A percentile compares a stretch with the other conserved stretches of the same genome.
These are phyloP conservation scores for Eimeria sp. DNA, from an alignment of 169 alveolate species.

Conservation along the genomic window DNA sequence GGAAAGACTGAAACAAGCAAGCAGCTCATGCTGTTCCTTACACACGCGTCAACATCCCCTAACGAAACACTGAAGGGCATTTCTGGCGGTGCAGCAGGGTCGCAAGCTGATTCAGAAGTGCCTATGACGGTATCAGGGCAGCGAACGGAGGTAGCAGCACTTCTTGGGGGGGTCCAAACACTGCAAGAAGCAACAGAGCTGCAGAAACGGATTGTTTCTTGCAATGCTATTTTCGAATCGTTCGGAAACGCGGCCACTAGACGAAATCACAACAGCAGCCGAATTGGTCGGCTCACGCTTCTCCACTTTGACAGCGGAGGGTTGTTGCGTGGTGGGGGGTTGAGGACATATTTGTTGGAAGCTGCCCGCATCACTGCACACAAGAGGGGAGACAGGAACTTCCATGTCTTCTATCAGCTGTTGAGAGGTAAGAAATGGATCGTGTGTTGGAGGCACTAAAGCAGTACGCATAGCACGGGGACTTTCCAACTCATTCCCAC, in stretches of 20 bases:
- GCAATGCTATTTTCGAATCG: constrained; percentile 99
- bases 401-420: constrained; percentile 97
- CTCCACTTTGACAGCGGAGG: constrained; percentile 95
- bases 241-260: constrained; percentile 99
- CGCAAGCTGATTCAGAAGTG: constrained; percentile 4
- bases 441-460: too few relatives aligned
- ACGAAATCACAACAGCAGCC: constrained; percentile 98
- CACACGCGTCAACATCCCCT: constrained; percentile 19
- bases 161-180: constrained; percentile 26
- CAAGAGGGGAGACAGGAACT: constrained; percentile 97
- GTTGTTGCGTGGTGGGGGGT: constrained; percentile 95
- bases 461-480: too few relatives aligned
- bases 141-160: constrained; percentile 24
- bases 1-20: constrained; percentile 99
- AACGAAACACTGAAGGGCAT: background rate
- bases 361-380: constrained; percentile 95
- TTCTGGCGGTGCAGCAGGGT: background rate
- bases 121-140: constrained; percentile 56
- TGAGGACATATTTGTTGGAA: constrained; percentile 98
- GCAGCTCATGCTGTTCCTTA: constrained; percentile 83
- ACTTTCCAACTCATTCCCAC: too few relatives aligned
- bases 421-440: constrained; percentile 78
- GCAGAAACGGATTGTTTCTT: constrained; percentile 92
- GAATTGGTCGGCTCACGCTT: constrained; percentile 99
- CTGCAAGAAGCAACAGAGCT: constrained; percentile 32